phyloP scores from a whole-genome alignment of 257 asterid species.

The Orobanche coerulescens region DNA sequence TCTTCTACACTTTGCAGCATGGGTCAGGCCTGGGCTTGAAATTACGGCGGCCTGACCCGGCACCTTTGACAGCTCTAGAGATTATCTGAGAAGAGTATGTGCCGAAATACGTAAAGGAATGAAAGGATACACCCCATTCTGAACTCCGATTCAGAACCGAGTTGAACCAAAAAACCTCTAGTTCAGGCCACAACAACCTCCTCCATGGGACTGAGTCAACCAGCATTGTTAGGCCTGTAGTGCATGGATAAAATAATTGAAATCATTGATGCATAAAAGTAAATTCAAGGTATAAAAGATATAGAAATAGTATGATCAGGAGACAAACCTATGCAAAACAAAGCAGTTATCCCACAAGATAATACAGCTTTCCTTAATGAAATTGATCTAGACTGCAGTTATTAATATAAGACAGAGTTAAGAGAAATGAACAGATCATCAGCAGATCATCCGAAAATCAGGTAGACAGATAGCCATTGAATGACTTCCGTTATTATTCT shows the following conservation, averaged over 20 bases:
- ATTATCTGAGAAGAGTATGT: not conserved
- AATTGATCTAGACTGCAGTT: conserved; percentile 72
- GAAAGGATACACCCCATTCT: conserved; percentile 99
- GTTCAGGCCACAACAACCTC: conserved; percentile 79
- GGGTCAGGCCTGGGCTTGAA: no score
- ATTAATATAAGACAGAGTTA: conserved; percentile 22
- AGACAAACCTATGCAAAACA: conserved; percentile 67
- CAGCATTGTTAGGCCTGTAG: conserved; percentile 65
- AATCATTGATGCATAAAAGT: conserved; percentile 2
- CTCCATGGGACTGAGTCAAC: conserved; percentile 85
- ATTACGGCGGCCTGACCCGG: no score
- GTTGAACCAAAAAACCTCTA: conserved; percentile 97
- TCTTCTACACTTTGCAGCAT: no score
- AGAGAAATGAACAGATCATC: conserved; percentile 12
- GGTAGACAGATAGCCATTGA: conserved; percentile 1
- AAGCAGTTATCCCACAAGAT: conserved; percentile 47
- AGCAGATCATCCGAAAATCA: not conserved
- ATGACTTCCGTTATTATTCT: conserved; percentile 3
- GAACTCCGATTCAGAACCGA: conserved; percentile 92
- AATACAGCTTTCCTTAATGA: conserved; percentile 64
- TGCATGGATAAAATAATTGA: conserved; percentile 11
- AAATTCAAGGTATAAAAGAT: conserved; percentile 11
- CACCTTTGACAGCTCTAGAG: not conserved
- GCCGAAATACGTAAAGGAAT: not conserved
- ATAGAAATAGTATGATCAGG: conserved; percentile 6